Evolutionary conservation across 2,329 filamentous ascomycete species (phyloP).

Genomic region (Xylaria arbuscula): DNA sequence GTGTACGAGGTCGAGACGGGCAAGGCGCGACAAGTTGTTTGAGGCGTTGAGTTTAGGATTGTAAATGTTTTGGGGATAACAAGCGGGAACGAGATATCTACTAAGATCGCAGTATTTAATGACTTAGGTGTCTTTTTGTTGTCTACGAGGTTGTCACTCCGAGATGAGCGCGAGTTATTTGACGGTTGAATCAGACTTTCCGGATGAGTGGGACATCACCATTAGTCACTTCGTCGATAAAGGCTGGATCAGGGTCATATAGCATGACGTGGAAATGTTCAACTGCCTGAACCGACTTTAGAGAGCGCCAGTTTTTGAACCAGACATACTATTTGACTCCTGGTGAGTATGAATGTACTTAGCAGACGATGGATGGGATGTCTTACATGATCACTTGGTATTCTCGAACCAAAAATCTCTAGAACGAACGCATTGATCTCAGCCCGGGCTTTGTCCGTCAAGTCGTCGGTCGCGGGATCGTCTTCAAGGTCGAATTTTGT

Average conservation of each 20-base stretch:
- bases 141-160: slow-evolving; percentile 1
- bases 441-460: slow-evolving; percentile 71
- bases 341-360: slow-evolving; percentile 42
- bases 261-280: slow-evolving; percentile 98
- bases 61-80: background rate
- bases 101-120: slow-evolving; percentile 9
- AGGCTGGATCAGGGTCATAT: slow-evolving; percentile 75
- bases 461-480: slow-evolving; percentile 71
- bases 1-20: slow-evolving; percentile 83
- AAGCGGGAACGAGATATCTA: background rate
- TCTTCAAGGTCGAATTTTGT: slow-evolving; percentile 86
- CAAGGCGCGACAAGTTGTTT: slow-evolving; percentile 63
- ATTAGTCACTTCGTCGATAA: slow-evolving; percentile 76
- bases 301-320: slow-evolving; percentile 88
- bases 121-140: slow-evolving; percentile 12
- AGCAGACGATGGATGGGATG: background rate
- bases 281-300: slow-evolving; percentile 87
- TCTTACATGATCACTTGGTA: slow-evolving; percentile 66
- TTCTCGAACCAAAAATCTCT: slow-evolving; percentile 68
- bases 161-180: background rate
- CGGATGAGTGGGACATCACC: slow-evolving; percentile 76
- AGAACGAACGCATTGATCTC: slow-evolving; percentile 78
- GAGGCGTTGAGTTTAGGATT: background rate
- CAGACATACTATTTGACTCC: slow-evolving; percentile 62
- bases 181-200: slow-evolving; percentile 49